Evolutionary conservation across 768 basidiomycete genomes (phyloP).

Genomic region (Dioszegia aurantiaca): DNA sequence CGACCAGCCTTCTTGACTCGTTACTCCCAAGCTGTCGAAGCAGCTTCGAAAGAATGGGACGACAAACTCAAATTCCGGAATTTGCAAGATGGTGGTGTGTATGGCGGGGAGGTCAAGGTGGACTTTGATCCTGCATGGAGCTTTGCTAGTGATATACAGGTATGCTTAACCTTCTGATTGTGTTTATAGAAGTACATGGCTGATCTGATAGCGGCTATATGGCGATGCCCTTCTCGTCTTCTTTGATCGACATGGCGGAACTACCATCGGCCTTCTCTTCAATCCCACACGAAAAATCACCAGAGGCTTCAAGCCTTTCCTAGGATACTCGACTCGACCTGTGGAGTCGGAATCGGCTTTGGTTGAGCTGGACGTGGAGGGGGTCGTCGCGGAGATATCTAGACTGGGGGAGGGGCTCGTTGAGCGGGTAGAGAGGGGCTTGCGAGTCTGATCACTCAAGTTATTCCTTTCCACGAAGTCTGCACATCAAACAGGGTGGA

Average conservation of each 20-base stretch:
- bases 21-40: slow-evolving; percentile 68
- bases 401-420: slow-evolving; percentile 71
- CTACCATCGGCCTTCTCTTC: slow-evolving; percentile 79
- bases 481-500: no score
- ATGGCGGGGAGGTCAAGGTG: slow-evolving; percentile 53
- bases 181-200: not conserved
- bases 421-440: slow-evolving; percentile 41
- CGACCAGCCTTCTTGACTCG: slow-evolving; percentile 65
- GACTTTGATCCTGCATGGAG: slow-evolving; percentile 76
- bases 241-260: slow-evolving; percentile 76
- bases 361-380: slow-evolving; percentile 66
- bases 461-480: no score
- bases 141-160: slow-evolving; percentile 71
- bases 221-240: slow-evolving; percentile 77
- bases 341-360: slow-evolving; percentile 55
- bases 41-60: slow-evolving; percentile 56
- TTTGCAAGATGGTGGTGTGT: slow-evolving; percentile 17
- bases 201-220: slow-evolving; percentile 62
- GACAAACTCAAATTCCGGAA: slow-evolving; percentile 31
- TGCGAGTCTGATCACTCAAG: not conserved
- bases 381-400: slow-evolving; percentile 70
- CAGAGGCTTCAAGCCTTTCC: slow-evolving; percentile 73
- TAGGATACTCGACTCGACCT: slow-evolving; percentile 74
- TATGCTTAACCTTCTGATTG: slow-evolving; percentile 46
- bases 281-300: slow-evolving; percentile 66